Base-by-base conservation (phyloP, 2,329 filamentous ascomycete species). In the Cladorrhinum sp. region DNA sequence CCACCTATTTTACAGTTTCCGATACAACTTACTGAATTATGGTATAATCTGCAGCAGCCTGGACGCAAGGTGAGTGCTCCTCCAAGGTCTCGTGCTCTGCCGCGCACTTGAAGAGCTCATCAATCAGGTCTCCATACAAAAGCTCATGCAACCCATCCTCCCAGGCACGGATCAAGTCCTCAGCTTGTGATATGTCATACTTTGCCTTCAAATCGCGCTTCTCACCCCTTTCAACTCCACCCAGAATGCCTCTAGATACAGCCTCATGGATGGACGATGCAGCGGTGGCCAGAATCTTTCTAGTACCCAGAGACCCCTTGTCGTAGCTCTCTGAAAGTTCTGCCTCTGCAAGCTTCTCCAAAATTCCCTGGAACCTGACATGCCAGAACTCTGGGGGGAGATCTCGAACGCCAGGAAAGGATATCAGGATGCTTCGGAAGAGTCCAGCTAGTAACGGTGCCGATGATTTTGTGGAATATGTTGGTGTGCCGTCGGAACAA, bases 251-350 rank as follows among this genome's bases (percentile, higher is more conserved):
- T 62, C 89, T 77, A 0, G 84, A 85, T 12, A 90, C 76, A 69
- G 87, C 85, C 74, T 92, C 90, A 57, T 91, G 79, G 59, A 93
- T 73, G 6, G 85, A 84, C 36, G 88, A 88, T 9, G 86, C 81
- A 0, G 87, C 89, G 6, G 90, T 91, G 0, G 90, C 85, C 53
- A 93, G 75, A 20, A 88, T 90, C 75, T 92, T 92, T 55, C 90
- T 80, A 61, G 87, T 86, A 0, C 90, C 90, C 65, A 93, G 75
- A 0, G 85, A 80, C 13, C 88, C 90, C 73, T 92, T 92, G 72
- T 93, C 90, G 69, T 92, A 93, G 71, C 88, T 92, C 72, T 93
- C 90, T 1, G 88, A 92, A 29, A 93, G 77, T 55, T 91, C 85
- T 1, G 85, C 88, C 29, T 86, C 81, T 8, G 81, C 86, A 57